A percentile compares a stretch with the other conserved stretches of the same genome.
These are phyloP conservation scores for Penicillium italicum DNA, from an alignment of 2,329 filamentous ascomycete genomes.

Conservation along the genomic window DNA sequence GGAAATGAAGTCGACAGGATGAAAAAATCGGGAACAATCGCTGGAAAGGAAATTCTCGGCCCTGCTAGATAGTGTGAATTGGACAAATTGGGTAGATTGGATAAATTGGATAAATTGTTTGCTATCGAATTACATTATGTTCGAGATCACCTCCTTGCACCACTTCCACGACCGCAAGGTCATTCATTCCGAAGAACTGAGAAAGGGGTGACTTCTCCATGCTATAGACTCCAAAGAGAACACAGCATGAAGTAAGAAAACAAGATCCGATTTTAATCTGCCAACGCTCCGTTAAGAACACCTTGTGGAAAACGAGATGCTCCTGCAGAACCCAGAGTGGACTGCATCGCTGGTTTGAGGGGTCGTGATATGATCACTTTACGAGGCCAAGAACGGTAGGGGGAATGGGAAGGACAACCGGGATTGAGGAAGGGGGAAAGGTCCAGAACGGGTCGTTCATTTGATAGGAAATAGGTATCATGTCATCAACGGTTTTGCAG, in stretches of 20 bases:
- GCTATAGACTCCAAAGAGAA: conserved; percentile 9
- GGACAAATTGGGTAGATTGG: no score
- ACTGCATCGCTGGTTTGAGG: conserved; percentile 65
- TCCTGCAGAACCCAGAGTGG: conserved; percentile 68
- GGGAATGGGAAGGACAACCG: not conserved
- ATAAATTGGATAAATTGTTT: not conserved
- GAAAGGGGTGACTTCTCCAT: conserved; percentile 9
- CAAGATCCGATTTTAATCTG: conserved; percentile 49
- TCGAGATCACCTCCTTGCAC: conserved; percentile 14
- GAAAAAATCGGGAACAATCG: not conserved
- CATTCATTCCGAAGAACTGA: conserved; percentile 11
- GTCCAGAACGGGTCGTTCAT: conserved; percentile 8
- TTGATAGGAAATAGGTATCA: conserved; percentile 23
- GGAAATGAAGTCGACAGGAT: not conserved
- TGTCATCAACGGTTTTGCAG: conserved; percentile 20
- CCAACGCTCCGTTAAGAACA: conserved; percentile 82
- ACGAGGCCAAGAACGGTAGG: conserved; percentile 7
- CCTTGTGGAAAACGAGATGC: conserved; percentile 62
- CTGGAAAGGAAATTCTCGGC: not conserved
- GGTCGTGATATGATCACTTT: conserved; percentile 9
- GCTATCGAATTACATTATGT: conserved; percentile 9
- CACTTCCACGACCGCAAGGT: conserved; percentile 16
- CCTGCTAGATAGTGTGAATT: not conserved
- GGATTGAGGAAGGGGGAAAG: not conserved
- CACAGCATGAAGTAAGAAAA: conserved; percentile 23